phyloP scores from a whole-genome alignment of 1,284 basidiomycete genomes.

The Trichosporon sp. region DNA sequence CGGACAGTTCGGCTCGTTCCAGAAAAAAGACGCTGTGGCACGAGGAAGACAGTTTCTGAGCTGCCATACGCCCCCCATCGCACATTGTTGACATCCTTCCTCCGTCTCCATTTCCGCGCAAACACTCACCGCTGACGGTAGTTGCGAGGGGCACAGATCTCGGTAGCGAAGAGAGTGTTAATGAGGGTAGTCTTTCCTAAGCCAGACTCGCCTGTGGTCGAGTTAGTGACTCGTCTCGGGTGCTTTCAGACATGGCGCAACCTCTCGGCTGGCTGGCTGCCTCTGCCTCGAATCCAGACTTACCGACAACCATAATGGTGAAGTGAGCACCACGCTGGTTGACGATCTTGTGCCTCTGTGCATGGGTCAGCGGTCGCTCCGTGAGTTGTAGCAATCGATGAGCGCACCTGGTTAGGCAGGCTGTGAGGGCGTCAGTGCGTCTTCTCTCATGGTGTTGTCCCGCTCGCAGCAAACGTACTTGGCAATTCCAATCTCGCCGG shows the following conservation, averaged over 20 bases:
- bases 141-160: conserved; percentile 87
- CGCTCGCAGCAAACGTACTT: conserved; percentile 39
- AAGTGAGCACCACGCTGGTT: conserved; percentile 96
- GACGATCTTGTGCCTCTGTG: conserved; percentile 88
- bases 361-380: conserved; percentile 1
- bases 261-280: background rate
- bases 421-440: conserved; percentile 56
- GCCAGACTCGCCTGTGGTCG: conserved; percentile 74
- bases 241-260: background rate
- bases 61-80: background rate
- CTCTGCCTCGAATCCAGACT: conserved; percentile 41
- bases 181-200: conserved; percentile 93
- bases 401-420: conserved; percentile 87
- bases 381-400: conserved; percentile 2
- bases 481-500: conserved; percentile 49
- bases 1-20: background rate
- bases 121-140: conserved; percentile 60
- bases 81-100: background rate
- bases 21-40: background rate
- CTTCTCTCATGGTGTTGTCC: background rate
- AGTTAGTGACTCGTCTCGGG: background rate
- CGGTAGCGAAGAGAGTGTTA: conserved; percentile 98
- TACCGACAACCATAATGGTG: conserved; percentile 98
- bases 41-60: background rate
- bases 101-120: background rate